These are phyloP conservation scores for Monosiga brevicollis DNA, from an alignment of 78 protist genomes.

Conservation along the genomic window DNA sequence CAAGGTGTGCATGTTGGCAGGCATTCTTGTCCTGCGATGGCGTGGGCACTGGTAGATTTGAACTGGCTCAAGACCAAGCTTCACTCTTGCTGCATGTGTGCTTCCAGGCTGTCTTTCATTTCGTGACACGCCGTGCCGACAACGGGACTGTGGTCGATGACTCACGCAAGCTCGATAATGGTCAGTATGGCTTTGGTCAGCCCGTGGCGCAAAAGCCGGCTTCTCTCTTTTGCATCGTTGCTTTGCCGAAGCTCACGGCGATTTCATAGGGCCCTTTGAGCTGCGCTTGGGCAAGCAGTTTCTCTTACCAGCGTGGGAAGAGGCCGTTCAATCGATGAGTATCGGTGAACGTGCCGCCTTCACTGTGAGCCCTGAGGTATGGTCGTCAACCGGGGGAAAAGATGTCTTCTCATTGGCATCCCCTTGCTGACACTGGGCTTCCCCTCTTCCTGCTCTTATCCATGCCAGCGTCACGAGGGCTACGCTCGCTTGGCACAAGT, in stretches of 20 bases:
- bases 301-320: neutral
- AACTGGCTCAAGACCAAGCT: too few relatives aligned
- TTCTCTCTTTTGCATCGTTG: too few relatives aligned
- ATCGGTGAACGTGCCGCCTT: neutral
- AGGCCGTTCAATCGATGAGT: neutral
- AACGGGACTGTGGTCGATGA: neutral
- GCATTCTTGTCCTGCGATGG: too few relatives aligned
- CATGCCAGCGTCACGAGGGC: neutral
- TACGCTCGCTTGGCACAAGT: neutral
- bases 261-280: neutral
- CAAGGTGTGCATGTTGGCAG: too few relatives aligned
- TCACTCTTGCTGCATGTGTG: too few relatives aligned
- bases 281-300: conserved; percentile 1
- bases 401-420: neutral
- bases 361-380: neutral
- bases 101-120: neutral
- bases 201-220: too few relatives aligned
- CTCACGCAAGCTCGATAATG: neutral
- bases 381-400: neutral
- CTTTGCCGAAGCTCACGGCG: too few relatives aligned
- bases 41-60: too few relatives aligned
- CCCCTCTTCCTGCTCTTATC: neutral
- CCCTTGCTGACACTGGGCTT: neutral
- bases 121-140: neutral
- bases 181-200: too few relatives aligned